A percentile compares a stretch with the other conserved stretches of the same genome.
These are phyloP conservation scores for Poa annua DNA, from an alignment of 176 grass and related monocot species.

Conservation along the genomic window DNA sequence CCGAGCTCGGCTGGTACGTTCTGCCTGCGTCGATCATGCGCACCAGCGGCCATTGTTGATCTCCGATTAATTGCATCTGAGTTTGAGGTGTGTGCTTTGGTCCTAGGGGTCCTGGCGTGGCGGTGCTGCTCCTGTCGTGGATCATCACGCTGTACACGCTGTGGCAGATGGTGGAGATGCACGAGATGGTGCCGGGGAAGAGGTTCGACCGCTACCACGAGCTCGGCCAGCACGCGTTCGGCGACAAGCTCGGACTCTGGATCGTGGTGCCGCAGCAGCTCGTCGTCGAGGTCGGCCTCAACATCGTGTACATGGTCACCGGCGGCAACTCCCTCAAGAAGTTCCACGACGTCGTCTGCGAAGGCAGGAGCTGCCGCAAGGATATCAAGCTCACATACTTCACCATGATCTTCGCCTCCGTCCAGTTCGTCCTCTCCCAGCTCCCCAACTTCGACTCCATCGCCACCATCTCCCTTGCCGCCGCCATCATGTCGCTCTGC, in stretches of 20 bases:
- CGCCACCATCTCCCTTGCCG: not conserved
- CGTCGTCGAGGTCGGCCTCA: conserved; percentile 48
- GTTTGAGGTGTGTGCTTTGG: not conserved
- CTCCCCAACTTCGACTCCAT: conserved; percentile 10
- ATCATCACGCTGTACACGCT: conserved; percentile 81
- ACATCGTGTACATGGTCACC: conserved; percentile 76
- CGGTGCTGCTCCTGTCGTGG: conserved; percentile 60
- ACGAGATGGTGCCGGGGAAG: conserved; percentile 68
- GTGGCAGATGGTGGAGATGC: conserved; percentile 96
- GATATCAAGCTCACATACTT: not conserved
- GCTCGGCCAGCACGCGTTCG: conserved; percentile 70
- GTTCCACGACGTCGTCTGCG: conserved; percentile 58
- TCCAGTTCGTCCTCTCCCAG: conserved; percentile 8
- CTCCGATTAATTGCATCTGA: not conserved
- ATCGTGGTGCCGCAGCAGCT: conserved; percentile 66
- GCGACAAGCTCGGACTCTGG: conserved; percentile 51
- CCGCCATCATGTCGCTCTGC: conserved; percentile 10
- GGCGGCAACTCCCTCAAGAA: conserved; percentile 61
- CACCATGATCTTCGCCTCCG: not conserved
- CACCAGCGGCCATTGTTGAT: not conserved
- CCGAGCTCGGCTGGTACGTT: conserved; percentile 38
- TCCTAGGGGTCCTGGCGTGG: not conserved
- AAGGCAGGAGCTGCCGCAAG: not conserved
- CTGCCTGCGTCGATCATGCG: not conserved
- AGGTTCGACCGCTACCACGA: conserved; percentile 84